Conservation (phyloP, 306 rosid species). For the Cucurbita argyrosperma region DNA sequence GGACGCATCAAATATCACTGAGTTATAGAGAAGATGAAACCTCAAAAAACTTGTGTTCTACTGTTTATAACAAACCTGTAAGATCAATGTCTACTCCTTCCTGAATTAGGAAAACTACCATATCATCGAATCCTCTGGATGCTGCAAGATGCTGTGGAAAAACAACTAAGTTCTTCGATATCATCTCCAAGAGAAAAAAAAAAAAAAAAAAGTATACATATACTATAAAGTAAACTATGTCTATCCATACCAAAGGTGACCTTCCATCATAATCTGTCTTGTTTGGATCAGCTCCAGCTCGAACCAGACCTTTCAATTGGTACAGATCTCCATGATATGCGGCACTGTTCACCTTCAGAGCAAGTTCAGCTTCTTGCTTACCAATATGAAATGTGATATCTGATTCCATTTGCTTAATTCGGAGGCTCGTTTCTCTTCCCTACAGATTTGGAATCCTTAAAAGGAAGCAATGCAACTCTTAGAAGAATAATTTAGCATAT, state of each 20-base stretch:
- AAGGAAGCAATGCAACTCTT: neutral
- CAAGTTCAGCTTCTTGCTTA: slow-evolving; percentile 87
- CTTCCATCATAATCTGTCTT: slow-evolving; percentile 95
- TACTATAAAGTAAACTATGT: neutral
- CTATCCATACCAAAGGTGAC: slow-evolving; percentile 64
- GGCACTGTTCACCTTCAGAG: slow-evolving; percentile 77
- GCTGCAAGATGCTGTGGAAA: slow-evolving; percentile 77
- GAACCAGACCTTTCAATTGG: slow-evolving; percentile 65
- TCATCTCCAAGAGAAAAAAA: neutral
- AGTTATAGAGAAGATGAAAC: neutral
- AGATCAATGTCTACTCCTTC: slow-evolving; percentile 45
- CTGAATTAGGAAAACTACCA: slow-evolving; percentile 51
- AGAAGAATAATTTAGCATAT: neutral
- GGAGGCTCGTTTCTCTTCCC: slow-evolving; percentile 48
- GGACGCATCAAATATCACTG: neutral
- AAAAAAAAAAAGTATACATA: neutral
- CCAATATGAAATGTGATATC: slow-evolving; percentile 85
- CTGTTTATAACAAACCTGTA: slow-evolving; percentile 28
- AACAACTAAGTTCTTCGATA: neutral
- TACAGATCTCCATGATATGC: slow-evolving; percentile 65
- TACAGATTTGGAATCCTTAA: slow-evolving; percentile 10
- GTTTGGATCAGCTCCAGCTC: slow-evolving; percentile 89
- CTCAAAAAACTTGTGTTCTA: neutral
- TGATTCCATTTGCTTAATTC: slow-evolving; percentile 69
- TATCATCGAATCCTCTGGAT: slow-evolving; percentile 69